These are phyloP conservation scores for Penicillium olsonii DNA, from an alignment of 2,329 filamentous ascomycete genomes.

Conservation along the genomic window DNA sequence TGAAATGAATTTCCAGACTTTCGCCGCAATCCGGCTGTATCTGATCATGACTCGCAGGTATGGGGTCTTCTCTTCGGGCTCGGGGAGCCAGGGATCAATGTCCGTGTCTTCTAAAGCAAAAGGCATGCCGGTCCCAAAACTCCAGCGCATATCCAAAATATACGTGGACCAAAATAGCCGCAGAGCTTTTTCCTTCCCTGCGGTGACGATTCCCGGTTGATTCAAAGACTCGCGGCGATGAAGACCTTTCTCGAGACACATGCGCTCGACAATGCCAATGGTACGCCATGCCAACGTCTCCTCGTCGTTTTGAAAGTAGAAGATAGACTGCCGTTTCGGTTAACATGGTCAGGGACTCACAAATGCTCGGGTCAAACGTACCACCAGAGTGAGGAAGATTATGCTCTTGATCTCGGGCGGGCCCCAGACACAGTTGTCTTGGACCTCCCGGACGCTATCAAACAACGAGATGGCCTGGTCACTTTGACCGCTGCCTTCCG, in stretches of 20 bases:
- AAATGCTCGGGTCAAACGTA: slow-evolving; percentile 15
- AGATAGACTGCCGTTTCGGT: slow-evolving; percentile 57
- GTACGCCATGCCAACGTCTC: slow-evolving; percentile 84
- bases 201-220: slow-evolving; percentile 64
- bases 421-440: slow-evolving; percentile 65
- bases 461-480: slow-evolving; percentile 72
- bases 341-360: neutral
- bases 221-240: slow-evolving; percentile 74
- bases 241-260: slow-evolving; percentile 79
- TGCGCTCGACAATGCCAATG: slow-evolving; percentile 79
- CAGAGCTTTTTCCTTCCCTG: slow-evolving; percentile 67
- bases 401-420: slow-evolving; percentile 60
- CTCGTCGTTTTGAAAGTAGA: slow-evolving; percentile 82
- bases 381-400: slow-evolving; percentile 56
- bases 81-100: slow-evolving; percentile 75
- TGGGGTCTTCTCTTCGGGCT: slow-evolving; percentile 63
- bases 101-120: slow-evolving; percentile 81
- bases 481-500: slow-evolving; percentile 78
- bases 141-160: slow-evolving; percentile 83
- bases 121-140: slow-evolving; percentile 82
- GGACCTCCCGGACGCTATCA: slow-evolving; percentile 69
- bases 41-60: slow-evolving; percentile 85
- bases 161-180: slow-evolving; percentile 86
- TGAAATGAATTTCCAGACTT: slow-evolving; percentile 82
- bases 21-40: slow-evolving; percentile 78